Conservation (phyloP, 2,329 filamentous ascomycete genomes). For the Hortaea werneckii region DNA sequence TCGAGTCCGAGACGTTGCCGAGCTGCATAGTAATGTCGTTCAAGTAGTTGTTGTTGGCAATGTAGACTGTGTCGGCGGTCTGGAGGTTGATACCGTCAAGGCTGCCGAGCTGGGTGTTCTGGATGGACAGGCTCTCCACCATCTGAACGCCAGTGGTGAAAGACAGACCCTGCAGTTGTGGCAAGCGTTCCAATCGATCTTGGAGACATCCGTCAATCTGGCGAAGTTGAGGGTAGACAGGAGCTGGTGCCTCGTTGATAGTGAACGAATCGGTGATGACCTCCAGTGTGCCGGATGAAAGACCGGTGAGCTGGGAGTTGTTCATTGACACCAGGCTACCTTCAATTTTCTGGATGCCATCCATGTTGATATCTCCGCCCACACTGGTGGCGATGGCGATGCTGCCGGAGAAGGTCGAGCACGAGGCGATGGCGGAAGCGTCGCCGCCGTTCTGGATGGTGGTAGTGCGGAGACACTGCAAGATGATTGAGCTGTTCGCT, state of each 20-base stretch:
- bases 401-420: conserved; percentile 59
- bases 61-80: conserved; percentile 60
- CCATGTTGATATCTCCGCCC: conserved; percentile 50
- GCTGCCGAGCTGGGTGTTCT: conserved; percentile 73
- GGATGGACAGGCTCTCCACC: conserved; percentile 61
- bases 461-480: conserved; percentile 32
- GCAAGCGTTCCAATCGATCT: conserved; percentile 63
- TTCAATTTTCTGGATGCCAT: conserved; percentile 51
- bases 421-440: conserved; percentile 49
- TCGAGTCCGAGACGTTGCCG: conserved; percentile 57
- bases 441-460: conserved; percentile 54
- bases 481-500: conserved; percentile 11
- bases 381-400: conserved; percentile 53
- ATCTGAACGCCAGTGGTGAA: conserved; percentile 57
- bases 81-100: conserved; percentile 73
- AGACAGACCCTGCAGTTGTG: conserved; percentile 47
- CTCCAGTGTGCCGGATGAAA: conserved; percentile 52
- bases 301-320: conserved; percentile 52
- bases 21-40: conserved; percentile 67
- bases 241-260: conserved; percentile 55
- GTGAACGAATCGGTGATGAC: conserved; percentile 61
- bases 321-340: conserved; percentile 43
- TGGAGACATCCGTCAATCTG: conserved; percentile 52
- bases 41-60: conserved; percentile 85
- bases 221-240: conserved; percentile 60